These are phyloP conservation scores for Aureobasidium sp. DNA, from an alignment of 2,329 filamentous ascomycete species.

Conservation along the genomic window DNA sequence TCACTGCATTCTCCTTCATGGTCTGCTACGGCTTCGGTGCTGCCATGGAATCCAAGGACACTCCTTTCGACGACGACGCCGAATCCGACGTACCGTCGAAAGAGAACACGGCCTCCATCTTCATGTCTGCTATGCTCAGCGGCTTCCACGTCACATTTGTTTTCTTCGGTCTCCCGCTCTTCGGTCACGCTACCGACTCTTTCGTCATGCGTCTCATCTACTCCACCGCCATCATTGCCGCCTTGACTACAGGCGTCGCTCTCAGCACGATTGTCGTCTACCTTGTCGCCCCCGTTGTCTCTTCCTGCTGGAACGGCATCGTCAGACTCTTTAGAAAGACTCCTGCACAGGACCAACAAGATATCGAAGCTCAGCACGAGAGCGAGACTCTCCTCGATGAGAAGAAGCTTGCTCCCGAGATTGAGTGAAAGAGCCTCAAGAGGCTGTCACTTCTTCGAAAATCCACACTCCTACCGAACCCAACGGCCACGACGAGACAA, in stretches of 20 bases:
- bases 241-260: conserved; percentile 6
- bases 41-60: background rate
- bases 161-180: conserved; percentile 11
- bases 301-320: background rate
- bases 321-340: conserved; percentile 2
- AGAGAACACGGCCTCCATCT: conserved; percentile 10
- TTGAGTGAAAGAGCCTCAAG: background rate
- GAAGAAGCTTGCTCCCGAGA: background rate
- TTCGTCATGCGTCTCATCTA: conserved; percentile 11
- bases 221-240: conserved; percentile 10
- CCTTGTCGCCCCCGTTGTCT: background rate
- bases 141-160: conserved; percentile 12
- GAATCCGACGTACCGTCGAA: background rate
- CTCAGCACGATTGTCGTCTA: conserved; percentile 5
- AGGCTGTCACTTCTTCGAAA: background rate
- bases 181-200: conserved; percentile 10
- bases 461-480: background rate
- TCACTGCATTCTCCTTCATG: conserved; percentile 12
- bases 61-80: background rate
- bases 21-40: conserved; percentile 8
- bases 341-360: conserved; percentile 3
- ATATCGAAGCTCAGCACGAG: conserved; percentile 8
- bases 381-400: background rate
- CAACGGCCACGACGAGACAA: background rate
- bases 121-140: conserved; percentile 11